phyloP scores from a whole-genome alignment of 2,329 filamentous ascomycete species.

The Cyphellophora attinorum region DNA sequence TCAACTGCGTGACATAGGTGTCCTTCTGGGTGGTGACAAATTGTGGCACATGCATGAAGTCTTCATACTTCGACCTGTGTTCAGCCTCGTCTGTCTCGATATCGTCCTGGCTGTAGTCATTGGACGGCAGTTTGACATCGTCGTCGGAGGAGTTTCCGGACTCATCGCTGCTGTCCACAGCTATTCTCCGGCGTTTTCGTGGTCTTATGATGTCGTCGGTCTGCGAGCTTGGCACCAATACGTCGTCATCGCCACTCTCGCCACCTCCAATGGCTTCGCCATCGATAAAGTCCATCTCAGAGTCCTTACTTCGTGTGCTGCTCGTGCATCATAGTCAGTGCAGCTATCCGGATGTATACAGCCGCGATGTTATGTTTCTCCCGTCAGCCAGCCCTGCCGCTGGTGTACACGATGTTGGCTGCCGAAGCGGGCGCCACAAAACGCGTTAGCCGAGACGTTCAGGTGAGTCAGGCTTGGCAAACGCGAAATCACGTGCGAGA shows the following conservation, averaged over 20 bases:
- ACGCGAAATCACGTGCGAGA: too few relatives aligned
- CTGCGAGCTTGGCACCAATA: constrained; percentile 15
- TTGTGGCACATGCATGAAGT: constrained; percentile 30
- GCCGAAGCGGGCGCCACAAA: too few relatives aligned
- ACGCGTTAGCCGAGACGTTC: too few relatives aligned
- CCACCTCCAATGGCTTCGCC: constrained; percentile 9
- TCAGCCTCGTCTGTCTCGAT: constrained; percentile 7
- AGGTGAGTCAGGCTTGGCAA: too few relatives aligned
- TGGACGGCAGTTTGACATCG: constrained; percentile 14
- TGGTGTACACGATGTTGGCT: too few relatives aligned
- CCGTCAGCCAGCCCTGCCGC: too few relatives aligned
- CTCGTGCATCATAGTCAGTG: too few relatives aligned
- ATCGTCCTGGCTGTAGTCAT: constrained; percentile 3
- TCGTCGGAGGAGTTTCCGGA: constrained; percentile 4
- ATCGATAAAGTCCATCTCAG: constrained; percentile 11
- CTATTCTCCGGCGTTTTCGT: constrained; percentile 13
- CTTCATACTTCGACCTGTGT: constrained; percentile 17
- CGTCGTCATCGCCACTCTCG: constrained; percentile 1
- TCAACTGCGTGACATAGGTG: constrained; percentile 39
- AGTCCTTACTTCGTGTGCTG: background rate
- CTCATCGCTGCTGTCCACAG: constrained; percentile 2
- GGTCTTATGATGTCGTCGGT: constrained; percentile 10
- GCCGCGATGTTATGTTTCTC: too few relatives aligned
- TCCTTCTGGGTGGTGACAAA: constrained; percentile 29
- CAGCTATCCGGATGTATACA: too few relatives aligned